Evolutionary conservation across 2,329 filamentous ascomycete genomes (phyloP), one percentile per base, ranked within the genome.

Genomic region (Tolypocladium amazonense): DNA sequence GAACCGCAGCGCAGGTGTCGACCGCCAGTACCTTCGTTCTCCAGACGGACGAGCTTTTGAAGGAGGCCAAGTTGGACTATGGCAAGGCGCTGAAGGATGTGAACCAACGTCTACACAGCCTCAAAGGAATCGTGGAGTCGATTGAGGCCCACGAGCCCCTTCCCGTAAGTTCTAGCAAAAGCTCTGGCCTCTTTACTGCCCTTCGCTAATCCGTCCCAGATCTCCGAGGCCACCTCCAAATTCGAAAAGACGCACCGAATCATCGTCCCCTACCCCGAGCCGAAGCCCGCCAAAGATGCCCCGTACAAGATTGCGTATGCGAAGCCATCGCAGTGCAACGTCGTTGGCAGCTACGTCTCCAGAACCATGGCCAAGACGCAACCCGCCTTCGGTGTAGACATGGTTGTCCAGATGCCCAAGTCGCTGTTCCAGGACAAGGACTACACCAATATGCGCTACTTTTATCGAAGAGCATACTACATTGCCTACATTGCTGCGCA

Each of bases 391-490:
- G 79, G 82, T 20, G 80, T 97, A 61, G 93, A 97, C 72, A 84
- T 97, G 81, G 86, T 93, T 7, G 85, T 96, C 20, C 88, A 89
- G 56, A 95, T 99, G 85, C 93, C 94, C 6, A 73, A 77, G 60
- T 76, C 82, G 1, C 75, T 96, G 15, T 92, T 97, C 68, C 91
- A 96, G 69, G 90, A 95, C 53, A 97, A 97, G 75, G 94, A 99
- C 73, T 97, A 93, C 71, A 81, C 92, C 56, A 92, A 96, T 72
- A 82, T 94, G 77, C 85, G 94, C 62, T 97, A 96, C 75, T 96
- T 97, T 70, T 92, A 97, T 76, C 95, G 96, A 69, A 81, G 92
- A 63, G 89, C 94, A 15, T 97, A 93, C 73, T 97, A 95, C 70
- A 77, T 97, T 57, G 90, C 92, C 39, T 90, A 89, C 64, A 77